These are phyloP conservation scores for Carnegiea gigantea DNA, from an alignment of 179 eudicot genomes.

Conservation along the genomic window DNA sequence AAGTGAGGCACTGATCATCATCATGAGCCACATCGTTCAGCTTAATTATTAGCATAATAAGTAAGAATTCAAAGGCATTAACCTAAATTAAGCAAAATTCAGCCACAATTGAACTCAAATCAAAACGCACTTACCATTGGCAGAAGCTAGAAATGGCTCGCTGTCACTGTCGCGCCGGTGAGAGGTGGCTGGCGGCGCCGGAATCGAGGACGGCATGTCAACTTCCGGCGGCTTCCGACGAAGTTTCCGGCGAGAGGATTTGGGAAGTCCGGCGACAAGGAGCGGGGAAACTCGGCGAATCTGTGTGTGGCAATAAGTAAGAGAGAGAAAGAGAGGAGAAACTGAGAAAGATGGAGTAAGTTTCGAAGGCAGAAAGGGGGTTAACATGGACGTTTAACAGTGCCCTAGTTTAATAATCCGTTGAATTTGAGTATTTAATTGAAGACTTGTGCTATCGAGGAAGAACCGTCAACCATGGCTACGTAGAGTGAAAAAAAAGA, in stretches of 20 bases:
- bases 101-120: not conserved
- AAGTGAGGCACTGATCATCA: not conserved
- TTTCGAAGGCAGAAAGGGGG: conserved; percentile 20
- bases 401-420: conserved; percentile 7
- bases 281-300: conserved; percentile 21
- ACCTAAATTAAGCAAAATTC: not conserved
- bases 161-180: conserved; percentile 45
- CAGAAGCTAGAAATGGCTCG: conserved; percentile 40
- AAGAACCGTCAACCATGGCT: too few species aligned
- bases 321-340: conserved; percentile 20
- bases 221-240: conserved; percentile 29
- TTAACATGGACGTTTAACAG: conserved; percentile 23
- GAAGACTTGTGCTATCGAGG: not conserved
- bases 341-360: conserved; percentile 1
- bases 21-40: not conserved
- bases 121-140: conserved; percentile 22
- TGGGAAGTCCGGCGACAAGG: conserved; percentile 19
- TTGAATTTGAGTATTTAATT: not conserved
- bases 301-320: conserved; percentile 19
- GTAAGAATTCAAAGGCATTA: not conserved
- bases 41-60: not conserved
- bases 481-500: not conserved
- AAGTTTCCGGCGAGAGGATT: conserved; percentile 30
- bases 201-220: conserved; percentile 55
- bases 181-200: conserved; percentile 32